Evolutionary conservation across 208 protist genomes (phyloP).

Genomic region (Pavlovales sp.): DNA sequence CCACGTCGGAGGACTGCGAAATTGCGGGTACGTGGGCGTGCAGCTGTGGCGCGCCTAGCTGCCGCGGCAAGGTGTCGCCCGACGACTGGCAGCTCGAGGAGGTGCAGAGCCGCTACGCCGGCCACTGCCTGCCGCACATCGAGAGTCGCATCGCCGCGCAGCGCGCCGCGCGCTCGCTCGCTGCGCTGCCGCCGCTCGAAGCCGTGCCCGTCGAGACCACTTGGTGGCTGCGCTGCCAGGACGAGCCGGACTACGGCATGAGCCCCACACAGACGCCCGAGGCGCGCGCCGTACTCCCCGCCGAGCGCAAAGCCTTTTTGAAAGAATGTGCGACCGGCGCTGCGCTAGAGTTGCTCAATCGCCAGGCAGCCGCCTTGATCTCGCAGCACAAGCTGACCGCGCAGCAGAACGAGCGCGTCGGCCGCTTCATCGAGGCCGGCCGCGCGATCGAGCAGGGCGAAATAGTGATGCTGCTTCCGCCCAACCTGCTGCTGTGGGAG

Average conservation of each 20-base stretch:
- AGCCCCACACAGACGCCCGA: background rate
- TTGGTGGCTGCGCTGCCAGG: slow-evolving; percentile 13
- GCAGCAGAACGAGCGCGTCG: background rate
- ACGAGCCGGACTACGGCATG: background rate
- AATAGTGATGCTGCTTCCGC: slow-evolving; percentile 30
- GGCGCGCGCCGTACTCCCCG: background rate
- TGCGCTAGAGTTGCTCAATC: slow-evolving; percentile 17
- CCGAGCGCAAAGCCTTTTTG: background rate
- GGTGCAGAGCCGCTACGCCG: background rate
- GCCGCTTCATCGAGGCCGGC: background rate
- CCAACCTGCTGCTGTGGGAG: slow-evolving; percentile 17
- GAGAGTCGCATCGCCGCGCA: background rate
- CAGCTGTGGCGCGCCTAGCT: background rate
- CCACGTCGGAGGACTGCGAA: slow-evolving; percentile 17
- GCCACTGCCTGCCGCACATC: slow-evolving; percentile 26
- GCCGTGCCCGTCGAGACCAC: background rate
- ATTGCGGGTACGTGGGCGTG: slow-evolving; percentile 1
- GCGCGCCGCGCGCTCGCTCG: background rate
- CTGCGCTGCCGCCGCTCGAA: background rate
- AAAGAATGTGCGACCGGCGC: background rate
- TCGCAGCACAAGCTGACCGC: background rate
- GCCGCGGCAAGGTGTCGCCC: slow-evolving; percentile 1
- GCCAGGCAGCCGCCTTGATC: slow-evolving; percentile 16
- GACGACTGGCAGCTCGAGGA: background rate
- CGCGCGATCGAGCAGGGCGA: background rate